Evolutionary conservation across 768 basidiomycete species (phyloP).

Genomic region (Termitomyces sp.): DNA sequence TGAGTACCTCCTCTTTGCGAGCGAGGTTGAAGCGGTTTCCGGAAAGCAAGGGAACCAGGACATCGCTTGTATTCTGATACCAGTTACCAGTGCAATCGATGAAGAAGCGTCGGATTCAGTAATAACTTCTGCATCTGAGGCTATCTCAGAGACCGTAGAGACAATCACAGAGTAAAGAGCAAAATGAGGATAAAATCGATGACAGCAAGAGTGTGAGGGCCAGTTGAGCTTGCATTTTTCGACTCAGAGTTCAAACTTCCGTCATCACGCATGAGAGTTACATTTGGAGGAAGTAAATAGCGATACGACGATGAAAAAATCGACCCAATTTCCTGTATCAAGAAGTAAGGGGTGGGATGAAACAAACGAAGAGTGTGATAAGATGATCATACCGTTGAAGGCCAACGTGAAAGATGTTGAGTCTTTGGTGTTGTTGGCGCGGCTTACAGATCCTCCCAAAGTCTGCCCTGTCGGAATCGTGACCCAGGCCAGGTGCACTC

Average conservation of each 20-base stretch:
- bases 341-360: not conserved
- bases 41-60: not conserved
- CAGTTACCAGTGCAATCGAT: not conserved
- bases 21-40: not conserved
- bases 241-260: not conserved
- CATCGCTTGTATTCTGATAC: not conserved
- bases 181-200: not conserved
- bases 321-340: not conserved
- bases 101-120: not conserved
- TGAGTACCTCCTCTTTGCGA: not conserved
- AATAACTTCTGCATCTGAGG: not conserved
- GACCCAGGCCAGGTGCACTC: not conserved
- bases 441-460: not conserved
- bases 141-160: not conserved
- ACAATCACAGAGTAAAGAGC: not conserved
- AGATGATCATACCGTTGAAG: not conserved
- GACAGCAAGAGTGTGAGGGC: not conserved
- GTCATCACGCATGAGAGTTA: not conserved
- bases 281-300: not conserved
- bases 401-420: not conserved
- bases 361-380: not conserved
- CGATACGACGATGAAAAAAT: not conserved
- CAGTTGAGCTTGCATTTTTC: not conserved
- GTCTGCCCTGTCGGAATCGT: not conserved
- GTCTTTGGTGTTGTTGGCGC: not conserved